Evolutionary conservation across 257 asterid genomes (phyloP).

Genomic region (Solanum virginianum): DNA sequence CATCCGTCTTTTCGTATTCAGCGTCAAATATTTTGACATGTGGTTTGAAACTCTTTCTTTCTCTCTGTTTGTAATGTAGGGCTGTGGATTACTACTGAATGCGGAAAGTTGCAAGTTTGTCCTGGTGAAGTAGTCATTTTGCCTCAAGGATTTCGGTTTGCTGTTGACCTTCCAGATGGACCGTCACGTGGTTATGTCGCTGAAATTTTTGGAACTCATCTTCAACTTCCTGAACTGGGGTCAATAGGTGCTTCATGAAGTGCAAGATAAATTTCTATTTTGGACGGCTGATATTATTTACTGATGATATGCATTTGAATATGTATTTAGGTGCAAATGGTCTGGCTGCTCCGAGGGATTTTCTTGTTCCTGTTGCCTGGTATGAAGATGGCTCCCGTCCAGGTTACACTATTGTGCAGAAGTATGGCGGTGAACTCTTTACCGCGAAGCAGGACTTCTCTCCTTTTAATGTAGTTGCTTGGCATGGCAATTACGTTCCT

Average conservation of each 20-base stretch:
- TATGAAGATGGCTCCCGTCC: constrained; percentile 51
- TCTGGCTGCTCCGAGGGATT: constrained; percentile 92
- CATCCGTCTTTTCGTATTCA: neutral
- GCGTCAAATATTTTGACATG: neutral
- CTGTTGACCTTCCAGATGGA: constrained; percentile 81
- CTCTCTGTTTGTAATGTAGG: constrained; percentile 29
- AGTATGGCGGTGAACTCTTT: constrained; percentile 91
- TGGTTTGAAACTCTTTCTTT: neutral
- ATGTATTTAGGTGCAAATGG: constrained; percentile 78
- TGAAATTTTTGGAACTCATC: constrained; percentile 91
- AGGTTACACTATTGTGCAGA: constrained; percentile 80
- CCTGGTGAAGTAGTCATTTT: constrained; percentile 79
- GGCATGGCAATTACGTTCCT: constrained; percentile 97
- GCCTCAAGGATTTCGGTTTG: constrained; percentile 87
- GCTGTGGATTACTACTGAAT: constrained; percentile 87
- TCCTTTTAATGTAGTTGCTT: constrained; percentile 92
- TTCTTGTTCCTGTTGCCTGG: constrained; percentile 84
- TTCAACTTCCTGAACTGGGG: constrained; percentile 97
- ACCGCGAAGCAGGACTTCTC: constrained; percentile 94
- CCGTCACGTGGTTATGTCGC: constrained; percentile 87
- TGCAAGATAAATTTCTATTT: neutral
- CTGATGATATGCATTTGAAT: neutral
- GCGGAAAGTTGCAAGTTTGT: constrained; percentile 64
- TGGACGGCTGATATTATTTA: neutral
- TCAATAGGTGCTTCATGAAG: constrained; percentile 57